A percentile compares a stretch with the other conserved stretches of the same genome.
These are phyloP conservation scores for Mortierella sp. DNA, from an alignment of 371 early-diverging fungal genomes.

Conservation along the genomic window DNA sequence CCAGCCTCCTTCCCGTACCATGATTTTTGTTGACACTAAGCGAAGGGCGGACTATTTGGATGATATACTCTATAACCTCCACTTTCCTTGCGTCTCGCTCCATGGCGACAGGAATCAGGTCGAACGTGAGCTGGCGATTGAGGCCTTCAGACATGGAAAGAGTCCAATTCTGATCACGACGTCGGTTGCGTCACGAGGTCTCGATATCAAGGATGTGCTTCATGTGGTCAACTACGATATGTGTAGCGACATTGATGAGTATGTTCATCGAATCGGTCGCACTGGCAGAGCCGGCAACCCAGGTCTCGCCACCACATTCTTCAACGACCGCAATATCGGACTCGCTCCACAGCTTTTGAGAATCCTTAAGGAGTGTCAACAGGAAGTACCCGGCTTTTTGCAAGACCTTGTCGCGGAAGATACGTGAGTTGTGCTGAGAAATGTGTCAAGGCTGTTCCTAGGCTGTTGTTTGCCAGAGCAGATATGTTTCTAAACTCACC, in stretches of 20 bases:
- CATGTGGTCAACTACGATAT: conserved; percentile 91
- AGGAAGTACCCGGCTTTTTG: conserved; percentile 83
- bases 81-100: conserved; percentile 76
- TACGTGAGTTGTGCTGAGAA: conserved; percentile 52
- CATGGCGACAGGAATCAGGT: conserved; percentile 83
- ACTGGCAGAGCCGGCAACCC: conserved; percentile 54
- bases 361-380: conserved; percentile 80
- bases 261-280: conserved; percentile 87
- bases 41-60: conserved; percentile 84
- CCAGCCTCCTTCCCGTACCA: conserved; percentile 68
- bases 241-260: conserved; percentile 82
- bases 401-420: conserved; percentile 56
- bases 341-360: conserved; percentile 76
- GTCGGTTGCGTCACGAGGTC: conserved; percentile 92
- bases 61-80: conserved; percentile 70
- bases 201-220: conserved; percentile 86
- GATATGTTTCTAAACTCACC: too few species aligned
- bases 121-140: conserved; percentile 84
- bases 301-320: conserved; percentile 86
- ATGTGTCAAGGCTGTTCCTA: too few species aligned
- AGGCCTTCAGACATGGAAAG: conserved; percentile 74
- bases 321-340: conserved; percentile 59
- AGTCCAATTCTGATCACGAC: conserved; percentile 92
- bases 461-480: too few species aligned
- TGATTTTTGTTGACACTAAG: conserved; percentile 90